Conservation (phyloP, 2,329 filamentous ascomycete species). For the Ophiocordyceps unilateralis region DNA sequence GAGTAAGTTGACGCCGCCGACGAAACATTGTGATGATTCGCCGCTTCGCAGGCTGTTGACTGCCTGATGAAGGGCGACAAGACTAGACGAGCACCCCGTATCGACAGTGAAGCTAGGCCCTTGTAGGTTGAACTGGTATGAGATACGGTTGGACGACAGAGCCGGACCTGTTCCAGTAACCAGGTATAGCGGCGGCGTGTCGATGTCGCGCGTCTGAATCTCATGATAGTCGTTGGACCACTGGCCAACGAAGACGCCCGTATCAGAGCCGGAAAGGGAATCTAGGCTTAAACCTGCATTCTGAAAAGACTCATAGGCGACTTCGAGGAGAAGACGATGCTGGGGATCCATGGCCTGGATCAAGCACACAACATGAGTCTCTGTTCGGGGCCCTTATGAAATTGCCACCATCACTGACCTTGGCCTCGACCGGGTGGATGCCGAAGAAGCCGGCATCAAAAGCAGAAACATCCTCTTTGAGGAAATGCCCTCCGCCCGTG, state of each 20-base stretch:
- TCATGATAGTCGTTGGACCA: neutral
- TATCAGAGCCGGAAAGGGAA: neutral
- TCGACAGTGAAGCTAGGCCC: conserved; percentile 34
- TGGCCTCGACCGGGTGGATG: conserved; percentile 4
- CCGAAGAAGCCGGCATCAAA: conserved; percentile 12
- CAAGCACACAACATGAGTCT: no score
- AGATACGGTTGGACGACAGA: conserved; percentile 6
- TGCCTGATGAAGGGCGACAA: conserved; percentile 32
- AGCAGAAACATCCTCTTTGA: conserved; percentile 8
- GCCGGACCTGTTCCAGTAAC: neutral
- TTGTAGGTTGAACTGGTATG: conserved; percentile 22
- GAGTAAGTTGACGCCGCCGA: neutral
- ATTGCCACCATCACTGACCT: no score
- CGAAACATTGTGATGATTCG: no score
- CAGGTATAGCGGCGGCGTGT: neutral
- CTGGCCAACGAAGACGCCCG: neutral
- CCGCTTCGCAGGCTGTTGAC: conserved; percentile 27
- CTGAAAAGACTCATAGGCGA: neutral
- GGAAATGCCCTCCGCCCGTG: conserved; percentile 11
- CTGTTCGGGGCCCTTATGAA: no score
- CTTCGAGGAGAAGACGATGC: neutral
- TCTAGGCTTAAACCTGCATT: neutral
- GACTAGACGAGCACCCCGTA: conserved; percentile 33
- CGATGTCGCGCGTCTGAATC: neutral
- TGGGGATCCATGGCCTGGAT: neutral